phyloP scores from a whole-genome alignment of 1,284 basidiomycete genomes.

The Amylostereum areolatum region DNA sequence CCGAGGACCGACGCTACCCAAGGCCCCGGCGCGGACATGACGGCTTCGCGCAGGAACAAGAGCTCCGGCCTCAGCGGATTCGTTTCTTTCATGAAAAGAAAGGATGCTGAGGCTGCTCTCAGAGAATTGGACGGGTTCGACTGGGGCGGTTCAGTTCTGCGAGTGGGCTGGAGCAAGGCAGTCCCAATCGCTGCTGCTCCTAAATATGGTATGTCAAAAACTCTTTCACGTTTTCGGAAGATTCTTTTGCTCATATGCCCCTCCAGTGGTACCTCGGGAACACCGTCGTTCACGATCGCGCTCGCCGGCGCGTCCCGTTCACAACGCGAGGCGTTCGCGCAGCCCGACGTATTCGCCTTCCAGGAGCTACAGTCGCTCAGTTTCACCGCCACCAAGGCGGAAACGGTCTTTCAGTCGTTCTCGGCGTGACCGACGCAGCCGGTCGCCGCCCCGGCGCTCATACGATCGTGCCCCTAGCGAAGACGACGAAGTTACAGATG shows the following conservation, averaged over 20 bases:
- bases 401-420: slow-evolving; percentile 2
- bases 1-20: slow-evolving; percentile 60
- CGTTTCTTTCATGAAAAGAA: slow-evolving; percentile 91
- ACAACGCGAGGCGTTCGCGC: slow-evolving; percentile 8
- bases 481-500: slow-evolving; percentile 71
- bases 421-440: slow-evolving; percentile 35
- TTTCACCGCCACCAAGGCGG: neutral
- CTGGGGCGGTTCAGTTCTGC: slow-evolving; percentile 82
- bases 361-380: slow-evolving; percentile 23
- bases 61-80: slow-evolving; percentile 83
- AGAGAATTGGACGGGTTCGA: slow-evolving; percentile 86
- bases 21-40: slow-evolving; percentile 75
- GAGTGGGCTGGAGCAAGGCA: slow-evolving; percentile 94
- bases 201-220: slow-evolving; percentile 62
- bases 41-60: slow-evolving; percentile 58
- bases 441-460: slow-evolving; percentile 35
- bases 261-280: slow-evolving; percentile 12
- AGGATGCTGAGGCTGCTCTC: slow-evolving; percentile 84
- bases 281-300: slow-evolving; percentile 37
- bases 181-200: slow-evolving; percentile 79
- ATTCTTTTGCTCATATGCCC: neutral
- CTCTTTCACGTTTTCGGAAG: too few relatives aligned
- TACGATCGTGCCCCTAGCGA: slow-evolving; percentile 34
- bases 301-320: slow-evolving; percentile 14
- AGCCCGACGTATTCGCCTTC: slow-evolving; percentile 16